Base-by-base conservation (phyloP, 176 grass and related monocot genomes). In the Typha latifolia region DNA sequence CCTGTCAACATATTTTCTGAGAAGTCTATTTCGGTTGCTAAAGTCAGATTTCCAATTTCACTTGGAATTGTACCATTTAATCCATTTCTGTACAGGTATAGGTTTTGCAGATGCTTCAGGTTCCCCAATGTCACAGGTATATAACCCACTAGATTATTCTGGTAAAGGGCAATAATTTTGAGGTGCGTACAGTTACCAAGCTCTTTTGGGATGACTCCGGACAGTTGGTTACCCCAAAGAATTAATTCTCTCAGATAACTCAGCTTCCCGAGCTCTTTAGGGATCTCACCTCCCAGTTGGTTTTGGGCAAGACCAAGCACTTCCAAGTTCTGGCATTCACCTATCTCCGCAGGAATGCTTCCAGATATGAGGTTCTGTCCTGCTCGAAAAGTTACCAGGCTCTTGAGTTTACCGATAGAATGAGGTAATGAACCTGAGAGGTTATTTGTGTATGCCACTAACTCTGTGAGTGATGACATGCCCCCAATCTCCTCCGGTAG, bases 271-370 rank as follows among this genome's bases (percentile, higher is more conserved):
- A 90, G 77, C 72, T 87, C 89, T 77, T 85, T 94, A 3, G 95
- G 95, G 14, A 99, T 49, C 37, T 75, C 32, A 66, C 83, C 89
- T 56, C 76, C 78, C n/a, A 99, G 29, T 47, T 78, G 81, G 75
- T 99, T 99, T 69, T 90, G 95, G 13, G 95, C 95, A 71, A 99
- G 95, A 74, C 95, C 95, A 69, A 99, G 88, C 12, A 99, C 13
- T 23, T 62, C 12, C 21, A 99, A 26, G 21, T 90, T 87, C 13
- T 71, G 14, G 20, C 95, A 99, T 68, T 84, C 86, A 55, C 87
- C 63, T 49, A 99, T 99, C 82, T 94, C 89, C 0, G 16, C 66
- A 62, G 95, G 95, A 67, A 99, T 68, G 81, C 70, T 85, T 72
- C 95, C 95, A 57, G 86, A 87, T 72, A 99, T 81, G 24, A 84